Conservation (phyloP, 1,139 yeast genomes). For the Hyphopichia burtonii region DNA sequence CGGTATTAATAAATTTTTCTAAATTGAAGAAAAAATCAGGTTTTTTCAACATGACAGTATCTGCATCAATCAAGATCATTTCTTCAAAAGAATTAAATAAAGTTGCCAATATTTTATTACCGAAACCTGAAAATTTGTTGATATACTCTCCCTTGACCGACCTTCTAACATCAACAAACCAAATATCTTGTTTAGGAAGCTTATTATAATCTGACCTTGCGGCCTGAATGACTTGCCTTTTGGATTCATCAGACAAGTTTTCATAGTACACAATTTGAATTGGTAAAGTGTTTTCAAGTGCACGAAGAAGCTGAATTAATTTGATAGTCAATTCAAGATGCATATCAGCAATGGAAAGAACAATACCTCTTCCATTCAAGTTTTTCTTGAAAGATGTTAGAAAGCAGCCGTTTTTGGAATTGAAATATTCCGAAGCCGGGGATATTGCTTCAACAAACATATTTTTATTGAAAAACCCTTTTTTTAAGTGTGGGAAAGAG, state of each 20-base stretch:
- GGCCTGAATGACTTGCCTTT: constrained; percentile 21
- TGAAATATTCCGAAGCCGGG: not conserved
- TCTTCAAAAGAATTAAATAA: constrained; percentile 53
- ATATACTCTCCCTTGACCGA: constrained; percentile 27
- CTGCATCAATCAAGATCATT: constrained; percentile 50
- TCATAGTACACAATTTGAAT: constrained; percentile 32
- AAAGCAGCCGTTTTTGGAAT: constrained; percentile 10
- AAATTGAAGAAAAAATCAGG: constrained; percentile 38
- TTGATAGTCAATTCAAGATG: constrained; percentile 29
- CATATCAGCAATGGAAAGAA: constrained; percentile 32
- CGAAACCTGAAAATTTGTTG: constrained; percentile 35
- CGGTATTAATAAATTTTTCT: constrained; percentile 34
- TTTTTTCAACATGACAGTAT: constrained; percentile 40
- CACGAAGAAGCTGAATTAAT: constrained; percentile 29
- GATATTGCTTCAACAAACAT: not conserved
- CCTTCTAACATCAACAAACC: constrained; percentile 41
- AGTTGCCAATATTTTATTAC: constrained; percentile 51
- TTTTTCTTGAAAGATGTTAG: constrained; percentile 18
- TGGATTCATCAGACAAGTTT: constrained; percentile 22
- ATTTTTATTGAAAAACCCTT: not conserved
- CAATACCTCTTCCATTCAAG: constrained; percentile 37
- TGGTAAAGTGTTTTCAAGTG: constrained; percentile 31
- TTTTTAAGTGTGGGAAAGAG: constrained; percentile 1
- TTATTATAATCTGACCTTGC: constrained; percentile 20
- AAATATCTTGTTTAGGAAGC: constrained; percentile 39